These are phyloP conservation scores for Scedosporium aurantiacum DNA, from an alignment of 2,329 filamentous ascomycete genomes.

Conservation along the genomic window DNA sequence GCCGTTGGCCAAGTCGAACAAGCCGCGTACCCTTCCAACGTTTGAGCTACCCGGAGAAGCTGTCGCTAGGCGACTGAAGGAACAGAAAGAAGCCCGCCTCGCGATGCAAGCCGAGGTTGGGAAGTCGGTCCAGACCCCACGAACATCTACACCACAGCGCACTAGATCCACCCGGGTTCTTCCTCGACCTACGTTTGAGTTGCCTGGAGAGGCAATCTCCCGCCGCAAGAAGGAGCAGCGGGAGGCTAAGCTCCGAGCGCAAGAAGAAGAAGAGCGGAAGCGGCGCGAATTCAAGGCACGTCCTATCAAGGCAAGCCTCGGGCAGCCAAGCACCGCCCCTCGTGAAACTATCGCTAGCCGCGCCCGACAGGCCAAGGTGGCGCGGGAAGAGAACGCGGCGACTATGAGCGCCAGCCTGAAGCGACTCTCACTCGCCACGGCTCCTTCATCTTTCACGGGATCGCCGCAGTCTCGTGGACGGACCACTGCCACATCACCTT, in stretches of 20 bases:
- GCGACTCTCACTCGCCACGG: conserved; percentile 14
- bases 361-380: conserved; percentile 36
- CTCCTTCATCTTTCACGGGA: conserved; percentile 5
- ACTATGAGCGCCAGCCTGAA: conserved; percentile 13
- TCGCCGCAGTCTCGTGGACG: conserved; percentile 17
- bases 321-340: conserved; percentile 29
- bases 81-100: conserved; percentile 45
- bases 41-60: conserved; percentile 56
- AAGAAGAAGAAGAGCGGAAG: conserved; percentile 50
- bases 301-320: conserved; percentile 36
- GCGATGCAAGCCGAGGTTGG: conserved; percentile 20
- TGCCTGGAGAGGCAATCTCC: conserved; percentile 52
- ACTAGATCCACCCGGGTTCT: conserved; percentile 40
- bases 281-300: conserved; percentile 54
- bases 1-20: conserved; percentile 38
- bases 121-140: neutral
- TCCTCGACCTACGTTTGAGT: conserved; percentile 46
- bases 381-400: conserved; percentile 16
- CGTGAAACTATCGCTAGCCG: conserved; percentile 49
- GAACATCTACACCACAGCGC: conserved; percentile 15
- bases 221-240: conserved; percentile 43
- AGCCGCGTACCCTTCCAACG: conserved; percentile 39
- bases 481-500: conserved; percentile 13
- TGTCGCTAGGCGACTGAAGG: conserved; percentile 44
- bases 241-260: conserved; percentile 40